Evolutionary conservation across 208 protist species (phyloP), one percentile per base, ranked within the genome.

Genomic region (Trypanosoma theileri): DNA sequence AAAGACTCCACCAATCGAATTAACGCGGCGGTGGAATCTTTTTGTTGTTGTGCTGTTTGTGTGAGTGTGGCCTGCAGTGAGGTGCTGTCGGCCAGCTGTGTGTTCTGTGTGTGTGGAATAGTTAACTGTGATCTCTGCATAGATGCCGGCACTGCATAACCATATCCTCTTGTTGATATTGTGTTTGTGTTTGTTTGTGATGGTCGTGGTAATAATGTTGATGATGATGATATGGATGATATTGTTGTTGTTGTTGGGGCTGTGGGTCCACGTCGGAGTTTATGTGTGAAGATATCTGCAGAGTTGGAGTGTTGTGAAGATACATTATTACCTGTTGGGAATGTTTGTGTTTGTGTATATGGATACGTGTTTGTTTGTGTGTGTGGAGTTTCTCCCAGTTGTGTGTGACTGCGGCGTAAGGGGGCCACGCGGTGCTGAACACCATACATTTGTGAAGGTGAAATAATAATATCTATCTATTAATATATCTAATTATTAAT

Each of bases 391-490:
- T 24, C n/a, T 14, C 13, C 31, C 31, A 31, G 12, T 4, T 17
- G 16, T n/a, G 11, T 46, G 28, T 3, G 42, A 21, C 56, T 19
- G 28, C 48, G 62, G 46, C 70, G 70, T 17, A 75, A 40, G 24
- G 53, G 46, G 0, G 70, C 70, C 14, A 75, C 70, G 26, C 70
- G 70, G 52, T 75, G 70, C 28, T 69, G 62, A 19, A 56, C 13
- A 42, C 35, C 48, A 48, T 69, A 69, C 70, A 75, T 75, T 19
- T 48, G 2, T 42, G 24, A 22, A 4, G 13, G 31, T 58, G 4
- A 21, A 68, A 59, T 58, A 12, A 3, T 59, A n/a, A n/a, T 59
- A 41, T 40, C 7, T 40, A n/a, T 59, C 7, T 40, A 24, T 59
- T 19, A n/a, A 40, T 59, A 40, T 40, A 40, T 59, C 4, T 59